Base-by-base conservation (phyloP, 768 basidiomycete species). In the Phanerochaete carnosa region DNA sequence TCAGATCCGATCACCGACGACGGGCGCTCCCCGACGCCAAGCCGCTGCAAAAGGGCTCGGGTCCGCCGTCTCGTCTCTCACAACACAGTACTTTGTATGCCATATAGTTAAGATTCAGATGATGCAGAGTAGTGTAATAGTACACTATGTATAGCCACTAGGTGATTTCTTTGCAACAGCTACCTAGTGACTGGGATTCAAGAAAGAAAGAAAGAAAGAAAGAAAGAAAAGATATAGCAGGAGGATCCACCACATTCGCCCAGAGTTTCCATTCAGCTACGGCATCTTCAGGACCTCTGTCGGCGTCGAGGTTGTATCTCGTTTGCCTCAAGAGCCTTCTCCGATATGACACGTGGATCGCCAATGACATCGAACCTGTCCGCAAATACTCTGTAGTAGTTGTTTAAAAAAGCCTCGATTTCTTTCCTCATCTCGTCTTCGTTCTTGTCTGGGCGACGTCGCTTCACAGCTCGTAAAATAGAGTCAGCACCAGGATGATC, bases 1-100 rank as follows among this genome's bases (percentile, higher is more conserved):
- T 55, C n/a, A 52, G 54, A 55, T 55, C 26, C 52, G 15, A 54
- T 54, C 52, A 54, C 1, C 7, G n/a, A n/a, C n/a, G n/a, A n/a
- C n/a, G n/a, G n/a, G n/a, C n/a, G n/a, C 16, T 19, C 39, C 39
- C 19, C 39, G 39, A 43, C n/a, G n/a, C n/a, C n/a, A n/a, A n/a
- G n/a, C n/a, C n/a, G n/a, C n/a, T n/a, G n/a, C n/a, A n/a, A n/a
- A n/a, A n/a, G n/a, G n/a, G n/a, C n/a, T n/a, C n/a, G n/a, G n/a
- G n/a, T n/a, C n/a, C n/a, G n/a, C n/a, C n/a, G n/a, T n/a, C n/a
- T n/a, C n/a, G n/a, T n/a, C n/a, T n/a, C n/a, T n/a, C n/a, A n/a
- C n/a, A n/a, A n/a, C n/a, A n/a, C n/a, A n/a, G n/a, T n/a, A n/a
- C n/a, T n/a, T n/a, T n/a, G n/a, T n/a, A n/a, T n/a, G n/a, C n/a